Evolutionary conservation across 2,329 filamentous ascomycete species (phyloP).

Genomic region (Drechslerella dactyloides): DNA sequence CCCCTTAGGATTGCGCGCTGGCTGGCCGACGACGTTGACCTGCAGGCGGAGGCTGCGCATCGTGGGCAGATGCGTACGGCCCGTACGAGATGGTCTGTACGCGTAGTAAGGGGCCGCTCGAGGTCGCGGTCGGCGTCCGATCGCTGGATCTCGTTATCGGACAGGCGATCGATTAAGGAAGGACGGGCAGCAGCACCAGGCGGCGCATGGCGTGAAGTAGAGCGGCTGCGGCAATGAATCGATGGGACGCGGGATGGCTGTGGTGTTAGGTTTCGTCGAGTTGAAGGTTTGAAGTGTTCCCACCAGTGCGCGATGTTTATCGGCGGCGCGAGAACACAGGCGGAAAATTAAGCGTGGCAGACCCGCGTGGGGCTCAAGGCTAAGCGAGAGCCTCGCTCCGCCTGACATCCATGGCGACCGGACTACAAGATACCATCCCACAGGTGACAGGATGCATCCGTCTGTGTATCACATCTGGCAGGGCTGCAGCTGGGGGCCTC

Average conservation of each 20-base stretch:
- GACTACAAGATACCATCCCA: no score
- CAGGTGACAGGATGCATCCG: no score
- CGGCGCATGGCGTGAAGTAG: conserved; percentile 14
- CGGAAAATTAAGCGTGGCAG: not conserved
- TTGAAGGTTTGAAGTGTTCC: not conserved
- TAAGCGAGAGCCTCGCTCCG: conserved; percentile 9
- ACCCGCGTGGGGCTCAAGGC: conserved; percentile 2
- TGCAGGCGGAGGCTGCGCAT: conserved; percentile 53
- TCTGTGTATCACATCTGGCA: not conserved
- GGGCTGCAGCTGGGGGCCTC: not conserved
- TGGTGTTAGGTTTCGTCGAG: not conserved
- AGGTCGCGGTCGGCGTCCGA: conserved; percentile 2
- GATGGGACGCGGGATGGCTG: not conserved
- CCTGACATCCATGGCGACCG: no score
- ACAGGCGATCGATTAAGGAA: not conserved
- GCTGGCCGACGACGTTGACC: conserved; percentile 50
- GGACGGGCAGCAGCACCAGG: not conserved
- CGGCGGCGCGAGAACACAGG: not conserved
- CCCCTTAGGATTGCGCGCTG: conserved; percentile 43
- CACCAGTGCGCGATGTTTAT: not conserved
- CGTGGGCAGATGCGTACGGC: not conserved
- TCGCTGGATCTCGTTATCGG: not conserved
- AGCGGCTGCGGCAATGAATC: not conserved
- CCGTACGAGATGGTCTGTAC: not conserved
- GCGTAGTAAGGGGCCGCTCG: conserved; percentile 4